Evolutionary conservation across 306 rosid species (phyloP).

Genomic region (Quercus cerris): DNA sequence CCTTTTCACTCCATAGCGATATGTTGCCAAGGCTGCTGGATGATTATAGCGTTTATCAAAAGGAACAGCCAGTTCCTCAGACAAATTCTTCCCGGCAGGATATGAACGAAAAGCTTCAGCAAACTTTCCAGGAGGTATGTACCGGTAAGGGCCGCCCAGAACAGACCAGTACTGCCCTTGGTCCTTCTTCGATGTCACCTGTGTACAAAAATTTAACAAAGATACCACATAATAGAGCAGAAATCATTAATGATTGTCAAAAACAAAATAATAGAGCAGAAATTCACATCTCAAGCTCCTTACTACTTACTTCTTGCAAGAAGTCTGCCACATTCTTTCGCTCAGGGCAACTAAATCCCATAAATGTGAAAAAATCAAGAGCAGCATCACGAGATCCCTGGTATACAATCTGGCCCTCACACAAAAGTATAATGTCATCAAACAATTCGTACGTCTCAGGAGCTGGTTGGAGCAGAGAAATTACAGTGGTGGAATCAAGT

Average conservation of each 20-base stretch:
- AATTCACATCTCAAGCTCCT: constrained; percentile 17
- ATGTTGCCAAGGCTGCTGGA: constrained; percentile 91
- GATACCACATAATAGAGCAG: constrained; percentile 1
- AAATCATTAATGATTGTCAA: constrained; percentile 12
- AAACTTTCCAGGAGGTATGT: constrained; percentile 73
- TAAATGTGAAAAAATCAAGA: constrained; percentile 65
- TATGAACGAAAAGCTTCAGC: constrained; percentile 70
- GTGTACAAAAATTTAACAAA: constrained; percentile 25
- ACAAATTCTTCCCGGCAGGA: constrained; percentile 65
- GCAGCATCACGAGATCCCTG: constrained; percentile 86
- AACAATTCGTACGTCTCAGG: constrained; percentile 97
- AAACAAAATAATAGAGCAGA: constrained; percentile 10
- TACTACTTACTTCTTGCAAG: constrained; percentile 87
- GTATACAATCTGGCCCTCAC: constrained; percentile 92
- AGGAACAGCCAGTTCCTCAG: constrained; percentile 66
- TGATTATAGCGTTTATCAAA: constrained; percentile 80
- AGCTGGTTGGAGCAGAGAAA: constrained; percentile 98
- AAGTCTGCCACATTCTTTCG: constrained; percentile 97
- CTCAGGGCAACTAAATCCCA: constrained; percentile 91
- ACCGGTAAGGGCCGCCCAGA: constrained; percentile 71
- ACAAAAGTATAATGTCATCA: constrained; percentile 88
- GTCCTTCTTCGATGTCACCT: constrained; percentile 96
- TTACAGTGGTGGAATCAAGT: constrained; percentile 84
- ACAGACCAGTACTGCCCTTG: constrained; percentile 97
- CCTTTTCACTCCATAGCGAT: constrained; percentile 58